A percentile compares a stretch with the other conserved stretches of the same genome.
phyloP scores from a whole-genome alignment of 176 grass and related monocot genomes.

The Triticum monococcum region DNA sequence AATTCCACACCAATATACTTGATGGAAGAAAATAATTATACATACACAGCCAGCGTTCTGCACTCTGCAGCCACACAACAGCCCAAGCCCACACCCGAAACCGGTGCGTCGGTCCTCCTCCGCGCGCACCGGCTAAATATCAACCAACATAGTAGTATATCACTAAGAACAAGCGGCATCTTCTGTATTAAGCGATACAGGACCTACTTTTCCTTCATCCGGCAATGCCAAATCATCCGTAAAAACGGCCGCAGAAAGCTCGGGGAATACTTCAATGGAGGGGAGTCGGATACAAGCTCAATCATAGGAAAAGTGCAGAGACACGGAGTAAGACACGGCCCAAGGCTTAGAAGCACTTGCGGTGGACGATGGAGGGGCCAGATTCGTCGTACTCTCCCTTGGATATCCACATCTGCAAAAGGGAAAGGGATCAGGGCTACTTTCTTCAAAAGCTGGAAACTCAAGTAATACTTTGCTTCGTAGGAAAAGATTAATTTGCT shows the following conservation, averaged over 20 bases:
- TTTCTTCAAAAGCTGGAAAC: neutral
- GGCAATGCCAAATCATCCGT: neutral
- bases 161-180: neutral
- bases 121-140: neutral
- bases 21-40: constrained; percentile 4
- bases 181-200: neutral
- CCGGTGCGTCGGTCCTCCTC: neutral
- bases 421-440: neutral
- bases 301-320: constrained; percentile 2
- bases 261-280: constrained; percentile 5
- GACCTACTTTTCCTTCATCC: neutral
- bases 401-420: constrained; percentile 45
- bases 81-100: neutral
- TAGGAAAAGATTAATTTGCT: neutral
- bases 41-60: constrained; percentile 20
- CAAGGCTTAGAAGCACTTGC: constrained; percentile 43
- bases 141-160: neutral
- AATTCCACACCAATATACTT: neutral
- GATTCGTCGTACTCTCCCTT: constrained; percentile 52
- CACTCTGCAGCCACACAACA: constrained; percentile 4
- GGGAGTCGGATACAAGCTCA: neutral
- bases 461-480: neutral
- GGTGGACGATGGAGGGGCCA: constrained; percentile 41
- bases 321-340: neutral
- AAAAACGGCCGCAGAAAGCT: constrained; percentile 9